Evolutionary conservation across 2,329 filamentous ascomycete species (phyloP).

Genomic region (Colletotrichum theobromicola): DNA sequence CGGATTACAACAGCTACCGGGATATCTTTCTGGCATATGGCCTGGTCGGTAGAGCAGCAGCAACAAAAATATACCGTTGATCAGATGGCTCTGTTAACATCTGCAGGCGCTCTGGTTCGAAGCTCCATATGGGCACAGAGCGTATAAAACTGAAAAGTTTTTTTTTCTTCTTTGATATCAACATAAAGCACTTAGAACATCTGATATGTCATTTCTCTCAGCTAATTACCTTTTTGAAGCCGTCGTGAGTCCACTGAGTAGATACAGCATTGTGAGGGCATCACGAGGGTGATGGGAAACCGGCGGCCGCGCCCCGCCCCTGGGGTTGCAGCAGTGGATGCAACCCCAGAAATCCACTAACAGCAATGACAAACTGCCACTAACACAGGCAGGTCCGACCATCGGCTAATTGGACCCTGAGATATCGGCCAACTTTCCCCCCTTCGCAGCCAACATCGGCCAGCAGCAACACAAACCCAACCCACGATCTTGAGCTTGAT

Average conservation of each 20-base stretch:
- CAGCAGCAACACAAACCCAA: not conserved
- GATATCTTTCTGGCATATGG: not conserved
- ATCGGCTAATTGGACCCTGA: not conserved
- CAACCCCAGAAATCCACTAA: not conserved
- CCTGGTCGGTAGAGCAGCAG: not conserved
- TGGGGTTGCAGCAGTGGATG: not conserved
- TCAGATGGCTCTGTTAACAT: not conserved
- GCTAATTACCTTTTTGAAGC: rapidly evolving
- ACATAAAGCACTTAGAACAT: rapidly evolving
- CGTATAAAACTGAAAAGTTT: not conserved
- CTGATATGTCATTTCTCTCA: not conserved
- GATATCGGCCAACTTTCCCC: not conserved
- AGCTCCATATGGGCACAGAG: not conserved
- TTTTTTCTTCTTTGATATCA: not conserved
- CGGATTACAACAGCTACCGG: not conserved
- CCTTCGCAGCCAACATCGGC: not conserved
- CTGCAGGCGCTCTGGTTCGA: not conserved
- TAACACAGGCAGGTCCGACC: not conserved
- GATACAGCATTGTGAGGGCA: not conserved
- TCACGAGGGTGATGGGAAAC: not conserved
- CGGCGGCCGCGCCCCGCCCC: not conserved
- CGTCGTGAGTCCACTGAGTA: rapidly evolving
- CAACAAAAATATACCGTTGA: not conserved
- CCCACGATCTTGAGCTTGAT: not conserved
- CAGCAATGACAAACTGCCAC: not conserved